Percentiles rank a stretch among this genome's conserved stretches.
Evolutionary conservation across 768 basidiomycete genomes (phyloP).

Genomic region (Amanita muscaria): DNA sequence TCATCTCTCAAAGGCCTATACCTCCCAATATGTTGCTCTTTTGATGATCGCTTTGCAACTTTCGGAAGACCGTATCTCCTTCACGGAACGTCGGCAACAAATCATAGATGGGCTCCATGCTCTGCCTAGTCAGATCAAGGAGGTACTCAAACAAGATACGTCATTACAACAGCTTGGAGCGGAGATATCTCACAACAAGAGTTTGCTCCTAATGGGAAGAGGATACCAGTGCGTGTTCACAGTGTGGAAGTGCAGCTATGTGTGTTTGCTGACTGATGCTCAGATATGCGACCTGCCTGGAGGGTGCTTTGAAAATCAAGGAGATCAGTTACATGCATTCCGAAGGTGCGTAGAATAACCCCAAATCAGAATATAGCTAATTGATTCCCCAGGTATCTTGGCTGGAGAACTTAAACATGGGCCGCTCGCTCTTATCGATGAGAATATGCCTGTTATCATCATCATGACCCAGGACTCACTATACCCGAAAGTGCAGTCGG

Average conservation of each 20-base stretch:
- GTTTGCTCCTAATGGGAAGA: conserved; percentile 92
- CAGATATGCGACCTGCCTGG: conserved; percentile 91
- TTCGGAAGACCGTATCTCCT: conserved; percentile 92
- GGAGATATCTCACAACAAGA: conserved; percentile 74
- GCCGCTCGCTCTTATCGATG: conserved; percentile 94
- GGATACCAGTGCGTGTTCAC: conserved; percentile 81
- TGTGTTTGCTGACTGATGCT: conserved; percentile 1
- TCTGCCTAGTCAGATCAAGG: conserved; percentile 85
- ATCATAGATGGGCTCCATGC: conserved; percentile 91
- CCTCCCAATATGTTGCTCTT: conserved; percentile 96
- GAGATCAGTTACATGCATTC: conserved; percentile 94
- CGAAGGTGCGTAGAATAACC: conserved; percentile 39
- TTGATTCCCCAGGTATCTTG: conserved; percentile 59
- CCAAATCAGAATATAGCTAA: not conserved
- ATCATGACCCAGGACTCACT: conserved; percentile 99
- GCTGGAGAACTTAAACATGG: conserved; percentile 99
- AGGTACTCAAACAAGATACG: conserved; percentile 73
- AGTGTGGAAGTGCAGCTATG: conserved; percentile 2
- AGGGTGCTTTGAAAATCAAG: conserved; percentile 98
- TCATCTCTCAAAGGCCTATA: conserved; percentile 71
- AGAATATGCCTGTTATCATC: conserved; percentile 98
- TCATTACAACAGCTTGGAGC: conserved; percentile 74
- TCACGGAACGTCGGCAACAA: conserved; percentile 81
- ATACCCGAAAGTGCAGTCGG: conserved; percentile 96
- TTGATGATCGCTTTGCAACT: conserved; percentile 98